Evolutionary conservation across 1,139 yeast genomes (phyloP).

Genomic region (Saccharomyces hybrid): DNA sequence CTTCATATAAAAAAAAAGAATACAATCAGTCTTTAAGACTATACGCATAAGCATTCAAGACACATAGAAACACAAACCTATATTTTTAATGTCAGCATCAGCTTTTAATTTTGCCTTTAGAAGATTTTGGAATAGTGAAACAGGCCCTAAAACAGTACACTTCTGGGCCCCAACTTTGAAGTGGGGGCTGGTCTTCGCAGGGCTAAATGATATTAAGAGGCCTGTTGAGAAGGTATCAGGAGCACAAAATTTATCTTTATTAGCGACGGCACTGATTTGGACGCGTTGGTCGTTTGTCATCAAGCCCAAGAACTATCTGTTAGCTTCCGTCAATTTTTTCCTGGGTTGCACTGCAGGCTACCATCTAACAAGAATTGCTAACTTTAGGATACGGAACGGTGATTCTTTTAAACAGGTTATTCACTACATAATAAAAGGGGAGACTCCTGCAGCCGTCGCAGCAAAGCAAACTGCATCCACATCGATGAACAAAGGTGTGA

Average conservation of each 20-base stretch:
- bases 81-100: constrained; percentile 39
- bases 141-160: constrained; percentile 93
- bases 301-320: constrained; percentile 73
- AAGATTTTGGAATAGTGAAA: constrained; percentile 71
- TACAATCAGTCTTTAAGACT: not conserved
- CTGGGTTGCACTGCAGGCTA: constrained; percentile 83
- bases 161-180: constrained; percentile 58
- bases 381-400: constrained; percentile 50
- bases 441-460: constrained; percentile 10
- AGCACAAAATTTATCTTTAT: constrained; percentile 77
- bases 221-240: constrained; percentile 91
- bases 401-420: constrained; percentile 47
- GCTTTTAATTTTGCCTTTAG: constrained; percentile 37
- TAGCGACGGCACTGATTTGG: constrained; percentile 94
- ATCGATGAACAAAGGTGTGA: not conserved
- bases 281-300: constrained; percentile 97
- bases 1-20: not conserved
- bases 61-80: constrained; percentile 1
- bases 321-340: constrained; percentile 93
- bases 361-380: constrained; percentile 65
- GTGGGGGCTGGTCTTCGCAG: constrained; percentile 91
- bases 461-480: not conserved
- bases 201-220: constrained; percentile 74
- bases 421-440: constrained; percentile 50
- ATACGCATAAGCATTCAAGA: not conserved